A percentile compares a stretch with the other conserved stretches of the same genome.
Conservation (phyloP, 202 grass and related monocot species). For the Eragrostis tef region DNA sequence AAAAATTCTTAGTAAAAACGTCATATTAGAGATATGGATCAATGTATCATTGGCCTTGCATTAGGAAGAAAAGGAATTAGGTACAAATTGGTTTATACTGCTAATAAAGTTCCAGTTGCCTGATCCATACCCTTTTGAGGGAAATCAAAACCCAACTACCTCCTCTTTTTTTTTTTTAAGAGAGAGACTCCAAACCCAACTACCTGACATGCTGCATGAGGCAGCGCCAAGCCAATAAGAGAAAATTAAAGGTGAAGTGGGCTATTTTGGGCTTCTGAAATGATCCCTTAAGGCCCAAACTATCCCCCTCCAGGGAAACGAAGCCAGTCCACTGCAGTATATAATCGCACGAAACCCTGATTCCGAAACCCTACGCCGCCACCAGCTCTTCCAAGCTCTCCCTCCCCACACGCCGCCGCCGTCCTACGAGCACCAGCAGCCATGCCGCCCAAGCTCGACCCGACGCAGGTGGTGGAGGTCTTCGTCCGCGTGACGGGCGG, state of each 20-base stretch:
- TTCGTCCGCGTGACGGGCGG: slow-evolving; percentile 89
- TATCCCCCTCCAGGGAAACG: neutral
- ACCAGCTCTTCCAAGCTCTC: neutral
- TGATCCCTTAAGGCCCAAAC: neutral
- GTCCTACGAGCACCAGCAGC: slow-evolving; percentile 10
- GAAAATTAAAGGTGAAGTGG: neutral
- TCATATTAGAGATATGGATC: no score
- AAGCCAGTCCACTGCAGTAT: neutral
- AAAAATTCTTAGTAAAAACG: no score
- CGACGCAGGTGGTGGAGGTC: slow-evolving; percentile 80
- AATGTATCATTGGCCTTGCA: no score
- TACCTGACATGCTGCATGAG: no score
- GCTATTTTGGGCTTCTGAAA: neutral
- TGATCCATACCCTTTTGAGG: no score
- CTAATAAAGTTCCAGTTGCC: no score
- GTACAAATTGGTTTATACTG: no score
- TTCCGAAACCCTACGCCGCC: neutral
- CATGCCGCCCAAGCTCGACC: slow-evolving; percentile 89
- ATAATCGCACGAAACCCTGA: neutral
- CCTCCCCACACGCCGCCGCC: slow-evolving; percentile 15
- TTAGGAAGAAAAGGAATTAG: no score
- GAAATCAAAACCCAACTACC: no score
- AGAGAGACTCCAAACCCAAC: no score
- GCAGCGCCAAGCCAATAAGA: no score
- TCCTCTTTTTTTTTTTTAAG: no score